Evolutionary conservation across 257 asterid species (phyloP).

Genomic region (Solanum sejunctum): DNA sequence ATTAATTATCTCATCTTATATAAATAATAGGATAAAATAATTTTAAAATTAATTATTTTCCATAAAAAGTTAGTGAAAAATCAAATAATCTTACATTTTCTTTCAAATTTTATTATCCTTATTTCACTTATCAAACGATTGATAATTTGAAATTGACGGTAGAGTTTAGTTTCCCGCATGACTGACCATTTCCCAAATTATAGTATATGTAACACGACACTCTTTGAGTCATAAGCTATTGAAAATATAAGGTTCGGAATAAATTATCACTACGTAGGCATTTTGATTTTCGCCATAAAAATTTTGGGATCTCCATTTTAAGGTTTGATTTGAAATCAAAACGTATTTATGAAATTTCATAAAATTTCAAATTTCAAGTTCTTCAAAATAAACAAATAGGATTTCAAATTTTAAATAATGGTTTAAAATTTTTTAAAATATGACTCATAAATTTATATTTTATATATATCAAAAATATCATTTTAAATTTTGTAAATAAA

Average conservation of each 20-base stretch:
- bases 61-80: too few species aligned
- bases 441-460: too few species aligned
- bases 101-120: background rate
- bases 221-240: background rate
- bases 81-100: background rate
- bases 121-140: background rate
- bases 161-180: background rate
- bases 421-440: too few species aligned
- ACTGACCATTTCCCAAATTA: background rate
- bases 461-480: too few species aligned
- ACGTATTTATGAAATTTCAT: too few species aligned
- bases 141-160: background rate
- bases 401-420: background rate
- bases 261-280: too few species aligned
- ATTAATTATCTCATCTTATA: background rate
- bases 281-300: too few species aligned
- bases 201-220: background rate
- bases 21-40: background rate
- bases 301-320: too few species aligned
- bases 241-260: background rate
- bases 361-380: background rate
- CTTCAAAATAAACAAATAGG: background rate
- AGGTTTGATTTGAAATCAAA: too few species aligned
- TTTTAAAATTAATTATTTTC: background rate
- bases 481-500: too few species aligned